Evolutionary conservation across 306 rosid genomes (phyloP).

Genomic region (peach (Prunus persica)): Prunus_persica_NCBIv2 NC_034010.1:24410001-24410500

Average conservation of each 20-base stretch:
- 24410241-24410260: conserved; percentile 77
- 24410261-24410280: conserved; percentile 65
- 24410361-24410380: too few relatives aligned
- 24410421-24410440: neutral
- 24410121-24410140: neutral
- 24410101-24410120: neutral
- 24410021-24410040: conserved; percentile 47
- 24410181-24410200: conserved; percentile 72
- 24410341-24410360: too few relatives aligned
- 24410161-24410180: conserved; percentile 75
- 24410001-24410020: conserved; percentile 76
- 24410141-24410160: conserved; percentile 35
- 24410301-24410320: too few relatives aligned
- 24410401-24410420: neutral
- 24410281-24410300: conserved; percentile 28
- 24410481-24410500: neutral
- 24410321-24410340: neutral
- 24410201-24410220: conserved; percentile 70
- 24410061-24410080: neutral
- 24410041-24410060: conserved; percentile 60
- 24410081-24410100: neutral
- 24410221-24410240: conserved; percentile 70
- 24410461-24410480: neutral
- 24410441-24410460: neutral
- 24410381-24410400: neutral